Conservation (phyloP, 2,329 filamentous ascomycete genomes). For the Cephalotrichum gorgonifer region DNA sequence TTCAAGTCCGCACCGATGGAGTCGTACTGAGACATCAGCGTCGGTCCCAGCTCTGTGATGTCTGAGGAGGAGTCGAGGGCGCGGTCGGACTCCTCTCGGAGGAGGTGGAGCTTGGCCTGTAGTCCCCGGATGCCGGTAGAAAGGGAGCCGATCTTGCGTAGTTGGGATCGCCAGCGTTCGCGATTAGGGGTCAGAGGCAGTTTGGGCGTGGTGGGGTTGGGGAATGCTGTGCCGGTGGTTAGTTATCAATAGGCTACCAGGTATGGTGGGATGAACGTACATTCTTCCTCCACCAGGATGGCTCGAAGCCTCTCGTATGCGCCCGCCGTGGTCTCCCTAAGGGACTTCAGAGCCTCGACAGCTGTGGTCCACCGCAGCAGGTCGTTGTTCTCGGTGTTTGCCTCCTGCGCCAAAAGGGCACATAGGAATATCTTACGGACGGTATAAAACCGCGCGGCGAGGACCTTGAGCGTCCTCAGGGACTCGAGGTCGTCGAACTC, state of each 20-base stretch:
- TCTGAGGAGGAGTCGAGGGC: slow-evolving; percentile 64
- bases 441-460: slow-evolving; percentile 70
- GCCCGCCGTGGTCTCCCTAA: slow-evolving; percentile 50
- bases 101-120: slow-evolving; percentile 86
- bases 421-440: slow-evolving; percentile 80
- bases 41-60: slow-evolving; percentile 65
- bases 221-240: slow-evolving; percentile 31
- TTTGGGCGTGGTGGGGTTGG: slow-evolving; percentile 45
- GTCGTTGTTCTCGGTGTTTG: slow-evolving; percentile 67
- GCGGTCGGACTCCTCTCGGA: slow-evolving; percentile 80
- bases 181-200: slow-evolving; percentile 58
- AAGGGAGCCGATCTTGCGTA: slow-evolving; percentile 78
- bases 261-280: slow-evolving; percentile 33
- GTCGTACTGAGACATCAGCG: slow-evolving; percentile 83
- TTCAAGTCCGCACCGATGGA: slow-evolving; percentile 84
- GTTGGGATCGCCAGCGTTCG: slow-evolving; percentile 75
- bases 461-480: slow-evolving; percentile 69
- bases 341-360: slow-evolving; percentile 59
- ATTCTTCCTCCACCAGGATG: slow-evolving; percentile 70
- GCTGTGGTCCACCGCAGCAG: slow-evolving; percentile 69
- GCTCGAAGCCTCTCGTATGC: slow-evolving; percentile 56
- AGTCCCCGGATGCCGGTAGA: slow-evolving; percentile 84
- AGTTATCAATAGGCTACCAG: slow-evolving; percentile 6
- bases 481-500: slow-evolving; percentile 69
- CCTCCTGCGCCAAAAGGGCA: slow-evolving; percentile 78